A percentile compares a stretch with the other conserved stretches of the same genome.
phyloP scores from a whole-genome alignment of 441 rosid genomes.

The Geranium incanum region DNA sequence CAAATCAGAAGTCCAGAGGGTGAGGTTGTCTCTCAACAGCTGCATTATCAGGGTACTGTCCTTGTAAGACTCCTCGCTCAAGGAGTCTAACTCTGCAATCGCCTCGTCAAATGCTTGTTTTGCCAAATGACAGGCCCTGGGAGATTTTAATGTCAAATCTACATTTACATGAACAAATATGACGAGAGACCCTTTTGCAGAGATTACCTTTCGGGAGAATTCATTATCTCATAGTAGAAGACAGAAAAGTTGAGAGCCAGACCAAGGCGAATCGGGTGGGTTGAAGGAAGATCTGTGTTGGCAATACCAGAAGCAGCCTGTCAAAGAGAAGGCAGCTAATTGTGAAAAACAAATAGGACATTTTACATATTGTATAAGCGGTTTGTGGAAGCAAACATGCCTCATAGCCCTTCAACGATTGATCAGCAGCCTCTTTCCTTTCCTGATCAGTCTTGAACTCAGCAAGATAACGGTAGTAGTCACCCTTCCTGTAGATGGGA shows the following conservation, averaged over 20 bases:
- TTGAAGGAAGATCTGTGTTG: slow-evolving; percentile 84
- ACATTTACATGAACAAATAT: neutral
- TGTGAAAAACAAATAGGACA: neutral
- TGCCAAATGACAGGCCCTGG: slow-evolving; percentile 80
- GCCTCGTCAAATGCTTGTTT: slow-evolving; percentile 69
- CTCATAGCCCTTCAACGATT: slow-evolving; percentile 92
- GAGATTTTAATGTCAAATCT: slow-evolving; percentile 10
- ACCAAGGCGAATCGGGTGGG: slow-evolving; percentile 97
- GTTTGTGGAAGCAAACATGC: slow-evolving; percentile 26
- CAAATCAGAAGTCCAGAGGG: slow-evolving; percentile 98
- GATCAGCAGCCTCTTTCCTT: slow-evolving; percentile 92
- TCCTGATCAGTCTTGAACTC: slow-evolving; percentile 95
- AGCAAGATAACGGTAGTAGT: slow-evolving; percentile 87
- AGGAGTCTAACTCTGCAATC: slow-evolving; percentile 88
- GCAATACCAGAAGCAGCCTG: slow-evolving; percentile 90
- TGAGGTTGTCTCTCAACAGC: slow-evolving; percentile 95
- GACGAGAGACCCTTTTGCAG: too few relatives aligned
- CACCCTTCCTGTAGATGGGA: slow-evolving; percentile 70
- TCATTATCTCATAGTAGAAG: slow-evolving; percentile 96
- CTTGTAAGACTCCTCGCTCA: slow-evolving; percentile 96
- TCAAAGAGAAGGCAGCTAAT: neutral
- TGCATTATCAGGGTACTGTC: slow-evolving; percentile 98
- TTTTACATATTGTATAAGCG: neutral
- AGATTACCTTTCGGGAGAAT: slow-evolving; percentile 82
- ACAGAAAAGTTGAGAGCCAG: slow-evolving; percentile 98